These are phyloP conservation scores for Thraustotheca clavata DNA, from an alignment of 352 stramenopile species.

Conservation along the genomic window DNA sequence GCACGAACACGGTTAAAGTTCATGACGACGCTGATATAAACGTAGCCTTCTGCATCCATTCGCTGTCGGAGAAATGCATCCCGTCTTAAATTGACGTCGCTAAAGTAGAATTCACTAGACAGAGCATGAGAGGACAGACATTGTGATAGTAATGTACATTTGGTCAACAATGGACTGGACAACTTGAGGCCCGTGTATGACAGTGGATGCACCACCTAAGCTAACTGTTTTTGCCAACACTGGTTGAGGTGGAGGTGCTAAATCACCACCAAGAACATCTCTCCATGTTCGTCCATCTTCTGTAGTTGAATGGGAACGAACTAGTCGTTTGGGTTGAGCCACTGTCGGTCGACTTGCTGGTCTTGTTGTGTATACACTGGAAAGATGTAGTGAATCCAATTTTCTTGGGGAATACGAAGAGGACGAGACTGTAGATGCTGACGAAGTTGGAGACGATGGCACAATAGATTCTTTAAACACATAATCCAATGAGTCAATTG, in stretches of 20 bases:
- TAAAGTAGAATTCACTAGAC: constrained; percentile 22
- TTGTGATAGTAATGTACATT: constrained; percentile 7
- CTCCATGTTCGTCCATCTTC: constrained; percentile 18
- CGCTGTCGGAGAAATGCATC: constrained; percentile 22
- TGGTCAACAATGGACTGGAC: constrained; percentile 12
- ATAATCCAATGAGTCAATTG: background rate
- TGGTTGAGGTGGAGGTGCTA: background rate
- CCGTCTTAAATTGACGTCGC: constrained; percentile 11
- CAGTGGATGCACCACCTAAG: background rate
- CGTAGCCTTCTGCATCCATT: constrained; percentile 21
- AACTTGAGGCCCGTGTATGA: background rate
- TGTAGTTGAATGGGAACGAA: constrained; percentile 9
- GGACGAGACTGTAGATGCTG: background rate
- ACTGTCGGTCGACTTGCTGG: background rate
- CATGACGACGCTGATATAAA: constrained; percentile 20
- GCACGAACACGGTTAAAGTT: constrained; percentile 22
- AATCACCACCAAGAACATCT: background rate
- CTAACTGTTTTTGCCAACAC: constrained; percentile 10
- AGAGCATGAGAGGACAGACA: background rate
- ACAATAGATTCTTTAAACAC: background rate
- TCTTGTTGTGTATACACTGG: background rate
- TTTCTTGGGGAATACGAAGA: background rate
- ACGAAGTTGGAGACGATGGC: background rate
- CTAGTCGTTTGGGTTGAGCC: background rate
- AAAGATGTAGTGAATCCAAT: too few relatives aligned